Conservation (phyloP, 2,329 filamentous ascomycete species). For the Penicillium corylophilum region DNA sequence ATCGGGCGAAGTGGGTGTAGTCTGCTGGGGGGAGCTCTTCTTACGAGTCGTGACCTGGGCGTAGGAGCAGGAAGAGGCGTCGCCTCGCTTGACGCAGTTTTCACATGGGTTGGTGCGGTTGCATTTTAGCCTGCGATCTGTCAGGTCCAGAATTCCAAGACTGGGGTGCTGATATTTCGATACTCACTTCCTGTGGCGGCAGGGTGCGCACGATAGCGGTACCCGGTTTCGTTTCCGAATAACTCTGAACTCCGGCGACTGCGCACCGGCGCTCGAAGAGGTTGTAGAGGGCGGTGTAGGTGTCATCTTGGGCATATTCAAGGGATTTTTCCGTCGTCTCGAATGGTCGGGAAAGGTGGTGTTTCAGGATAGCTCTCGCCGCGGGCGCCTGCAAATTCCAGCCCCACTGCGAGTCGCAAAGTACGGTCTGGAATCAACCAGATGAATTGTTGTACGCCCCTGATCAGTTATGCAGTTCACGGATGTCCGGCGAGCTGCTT, state of each 20-base stretch:
- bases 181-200: conserved; percentile 82
- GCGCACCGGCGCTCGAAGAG: conserved; percentile 69
- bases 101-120: conserved; percentile 88
- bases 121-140: conserved; percentile 71
- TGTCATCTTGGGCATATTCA: conserved; percentile 30
- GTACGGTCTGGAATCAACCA: background rate
- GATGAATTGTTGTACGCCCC: background rate
- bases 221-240: conserved; percentile 90
- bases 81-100: conserved; percentile 88
- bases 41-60: conserved; percentile 67
- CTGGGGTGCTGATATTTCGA: background rate
- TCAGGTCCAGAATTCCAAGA: background rate
- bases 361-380: background rate
- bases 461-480: background rate
- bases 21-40: conserved; percentile 62
- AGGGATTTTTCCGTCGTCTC: background rate
- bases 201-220: conserved; percentile 87
- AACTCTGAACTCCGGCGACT: conserved; percentile 83
- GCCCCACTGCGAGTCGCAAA: background rate
- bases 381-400: background rate
- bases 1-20: conserved; percentile 66
- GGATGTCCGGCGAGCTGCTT: background rate
- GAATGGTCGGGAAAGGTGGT: background rate
- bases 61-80: conserved; percentile 80
- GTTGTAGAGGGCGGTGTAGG: conserved; percentile 56